Base-by-base conservation (phyloP, 164 flowering plant genomes). In the Annona cherimola region DNA sequence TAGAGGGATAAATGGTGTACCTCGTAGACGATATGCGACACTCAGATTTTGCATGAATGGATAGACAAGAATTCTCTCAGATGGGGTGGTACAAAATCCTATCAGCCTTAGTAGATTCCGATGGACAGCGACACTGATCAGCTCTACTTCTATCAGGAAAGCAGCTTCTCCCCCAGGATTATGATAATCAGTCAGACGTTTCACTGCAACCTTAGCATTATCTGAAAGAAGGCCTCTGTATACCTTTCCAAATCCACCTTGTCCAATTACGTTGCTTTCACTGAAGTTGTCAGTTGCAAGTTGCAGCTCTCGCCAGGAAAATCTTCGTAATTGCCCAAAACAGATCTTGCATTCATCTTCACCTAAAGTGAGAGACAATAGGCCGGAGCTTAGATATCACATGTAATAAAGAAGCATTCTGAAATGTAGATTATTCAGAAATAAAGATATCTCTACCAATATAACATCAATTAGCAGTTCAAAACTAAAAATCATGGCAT, bases 211-310 rank as follows among this genome's bases (percentile, higher is more conserved):
- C 66, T 80, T 75, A n/a, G 82, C 82, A 26, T 73, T 71, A 75
- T 76, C 78, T 35, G 71, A 44, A 61, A 79, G 84, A 73, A 75
- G 68, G 54, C 89, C 88, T 66, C 77, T 84, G 76, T 85, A 87
- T 5, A 87, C 89, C 69, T 85, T 80, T 44, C 86, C 88, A 76
- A 85, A 88, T 6, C 93, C 93, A 60, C 90, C 93, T 63, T 78
- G 85, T 40, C 90, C 93, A 69, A 89, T 75, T 42, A 87, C 82
- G 44, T 82, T 83, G 69, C 78, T 84, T 44, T 83, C 72, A 83
- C 76, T 86, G 82, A 88, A 88, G 76, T 86, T 80, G 64, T 83
- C 84, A 9, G 92, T 88, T 70, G 89, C 92, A 55, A 79, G 16
- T 65, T 84, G 81, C 70, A 88, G 80, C 45, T 86, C 90, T 44